Evolutionary conservation across 352 stramenopile species (phyloP).

Genomic region (Phytophthora pluvialis): DNA sequence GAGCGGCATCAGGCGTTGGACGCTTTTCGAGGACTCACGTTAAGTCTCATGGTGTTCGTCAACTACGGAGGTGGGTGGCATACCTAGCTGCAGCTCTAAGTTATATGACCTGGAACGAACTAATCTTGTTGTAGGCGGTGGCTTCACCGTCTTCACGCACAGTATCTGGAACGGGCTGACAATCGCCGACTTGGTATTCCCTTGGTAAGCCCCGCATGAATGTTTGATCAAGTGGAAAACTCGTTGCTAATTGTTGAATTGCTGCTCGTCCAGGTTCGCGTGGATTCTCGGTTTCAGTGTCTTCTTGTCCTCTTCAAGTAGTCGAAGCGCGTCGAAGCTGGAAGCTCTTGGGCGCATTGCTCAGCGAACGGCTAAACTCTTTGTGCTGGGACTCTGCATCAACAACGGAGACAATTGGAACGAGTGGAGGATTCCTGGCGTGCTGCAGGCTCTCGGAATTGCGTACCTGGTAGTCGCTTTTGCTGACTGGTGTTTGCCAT

Average conservation of each 20-base stretch:
- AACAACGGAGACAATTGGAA: constrained; percentile 67
- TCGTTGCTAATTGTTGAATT: constrained; percentile 2
- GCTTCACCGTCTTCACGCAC: constrained; percentile 68
- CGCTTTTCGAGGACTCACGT: constrained; percentile 74
- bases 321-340: background rate
- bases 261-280: constrained; percentile 54
- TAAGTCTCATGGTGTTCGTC: constrained; percentile 88
- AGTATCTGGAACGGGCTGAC: constrained; percentile 83
- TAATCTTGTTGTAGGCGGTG: constrained; percentile 47
- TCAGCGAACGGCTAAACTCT: constrained; percentile 54
- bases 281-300: constrained; percentile 87
- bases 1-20: constrained; percentile 58
- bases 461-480: constrained; percentile 51
- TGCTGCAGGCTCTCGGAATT: constrained; percentile 71
- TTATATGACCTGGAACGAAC: background rate
- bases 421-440: constrained; percentile 74
- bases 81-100: background rate
- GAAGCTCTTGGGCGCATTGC: constrained; percentile 16
- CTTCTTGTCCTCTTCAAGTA: constrained; percentile 36
- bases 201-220: constrained; percentile 48
- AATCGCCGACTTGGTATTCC: constrained; percentile 77
- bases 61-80: constrained; percentile 73
- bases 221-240: background rate
- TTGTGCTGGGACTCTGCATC: constrained; percentile 71
- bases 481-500: constrained; percentile 15